Percentiles rank a stretch among this genome's conserved stretches.
phyloP scores from a whole-genome alignment of 2,329 filamentous ascomycete species.

The Aspergillus piperis region DNA sequence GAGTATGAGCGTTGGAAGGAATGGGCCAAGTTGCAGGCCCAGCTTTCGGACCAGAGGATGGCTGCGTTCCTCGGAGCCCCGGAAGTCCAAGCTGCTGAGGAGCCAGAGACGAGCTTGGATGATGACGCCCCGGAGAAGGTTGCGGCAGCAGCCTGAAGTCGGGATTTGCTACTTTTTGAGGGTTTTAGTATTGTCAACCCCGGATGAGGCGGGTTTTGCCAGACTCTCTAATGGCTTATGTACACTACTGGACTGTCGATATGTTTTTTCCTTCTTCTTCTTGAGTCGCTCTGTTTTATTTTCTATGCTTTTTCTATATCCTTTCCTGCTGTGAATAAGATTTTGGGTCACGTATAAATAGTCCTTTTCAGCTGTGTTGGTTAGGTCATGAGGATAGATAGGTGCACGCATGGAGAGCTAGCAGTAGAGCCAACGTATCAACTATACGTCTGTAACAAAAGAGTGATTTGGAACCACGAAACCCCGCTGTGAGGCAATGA shows the following conservation, averaged over 20 bases:
- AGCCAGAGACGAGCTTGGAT: slow-evolving; percentile 29
- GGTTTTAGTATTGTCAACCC: slow-evolving; percentile 1
- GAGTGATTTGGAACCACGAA: neutral
- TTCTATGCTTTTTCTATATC: slow-evolving; percentile 1
- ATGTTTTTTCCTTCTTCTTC: slow-evolving; percentile 2
- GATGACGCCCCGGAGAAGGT: neutral
- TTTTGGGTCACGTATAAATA: slow-evolving; percentile 1
- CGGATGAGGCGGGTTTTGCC: neutral
- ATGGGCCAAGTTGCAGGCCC: slow-evolving; percentile 66
- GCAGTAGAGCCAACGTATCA: no score
- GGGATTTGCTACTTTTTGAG: neutral
- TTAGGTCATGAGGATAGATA: neutral
- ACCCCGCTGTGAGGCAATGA: neutral
- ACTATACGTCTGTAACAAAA: no score
- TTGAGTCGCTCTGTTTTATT: neutral
- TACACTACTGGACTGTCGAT: slow-evolving; percentile 20
- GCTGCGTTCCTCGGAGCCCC: slow-evolving; percentile 46
- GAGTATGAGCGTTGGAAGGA: slow-evolving; percentile 81
- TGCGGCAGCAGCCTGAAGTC: neutral
- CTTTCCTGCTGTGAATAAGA: neutral
- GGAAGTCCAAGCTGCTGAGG: slow-evolving; percentile 41
- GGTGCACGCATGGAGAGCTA: no score
- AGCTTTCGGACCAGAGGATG: slow-evolving; percentile 49
- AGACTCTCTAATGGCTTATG: slow-evolving; percentile 13
- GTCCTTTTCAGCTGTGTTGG: neutral